Conservation (phyloP, 73 alveolate species). For the Breviolum minutum region DNA sequence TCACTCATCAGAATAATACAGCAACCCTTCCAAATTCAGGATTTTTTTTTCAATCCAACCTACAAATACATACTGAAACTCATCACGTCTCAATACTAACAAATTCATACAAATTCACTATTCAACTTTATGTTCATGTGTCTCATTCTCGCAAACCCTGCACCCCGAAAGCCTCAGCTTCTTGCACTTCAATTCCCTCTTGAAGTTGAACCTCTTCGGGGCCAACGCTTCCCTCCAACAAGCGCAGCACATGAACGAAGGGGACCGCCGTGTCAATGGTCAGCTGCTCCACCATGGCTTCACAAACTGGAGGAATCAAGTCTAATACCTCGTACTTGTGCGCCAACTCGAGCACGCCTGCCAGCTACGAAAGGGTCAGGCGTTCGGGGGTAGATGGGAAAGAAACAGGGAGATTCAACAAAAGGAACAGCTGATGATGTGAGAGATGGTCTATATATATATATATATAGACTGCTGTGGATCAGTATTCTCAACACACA, state of each 20-base stretch:
- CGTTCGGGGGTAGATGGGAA: neutral
- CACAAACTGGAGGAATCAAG: conserved; percentile 60
- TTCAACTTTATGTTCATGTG: neutral
- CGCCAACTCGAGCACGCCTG: conserved; percentile 75
- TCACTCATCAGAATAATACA: too few species aligned
- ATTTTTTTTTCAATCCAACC: too few species aligned
- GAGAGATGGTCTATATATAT: too few species aligned
- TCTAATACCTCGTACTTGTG: conserved; percentile 61
- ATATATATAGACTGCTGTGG: too few species aligned
- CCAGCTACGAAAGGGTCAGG: conserved; percentile 10
- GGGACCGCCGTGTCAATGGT: conserved; percentile 70
- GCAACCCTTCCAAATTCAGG: too few species aligned
- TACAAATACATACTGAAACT: too few species aligned
- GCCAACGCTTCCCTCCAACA: conserved; percentile 32
- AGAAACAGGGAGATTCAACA: too few species aligned
- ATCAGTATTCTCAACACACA: too few species aligned
- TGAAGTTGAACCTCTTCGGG: neutral
- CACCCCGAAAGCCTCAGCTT: neutral
- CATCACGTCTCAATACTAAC: neutral
- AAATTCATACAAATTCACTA: neutral
- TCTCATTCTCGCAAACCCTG: neutral
- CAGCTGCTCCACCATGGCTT: conserved; percentile 75
- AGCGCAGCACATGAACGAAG: conserved; percentile 56
- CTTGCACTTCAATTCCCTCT: neutral
- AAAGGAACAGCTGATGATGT: too few species aligned